Evolutionary conservation across 208 protist genomes (phyloP), one percentile per base, ranked within the genome.

Genomic region (Strigomonas culicis): DNA sequence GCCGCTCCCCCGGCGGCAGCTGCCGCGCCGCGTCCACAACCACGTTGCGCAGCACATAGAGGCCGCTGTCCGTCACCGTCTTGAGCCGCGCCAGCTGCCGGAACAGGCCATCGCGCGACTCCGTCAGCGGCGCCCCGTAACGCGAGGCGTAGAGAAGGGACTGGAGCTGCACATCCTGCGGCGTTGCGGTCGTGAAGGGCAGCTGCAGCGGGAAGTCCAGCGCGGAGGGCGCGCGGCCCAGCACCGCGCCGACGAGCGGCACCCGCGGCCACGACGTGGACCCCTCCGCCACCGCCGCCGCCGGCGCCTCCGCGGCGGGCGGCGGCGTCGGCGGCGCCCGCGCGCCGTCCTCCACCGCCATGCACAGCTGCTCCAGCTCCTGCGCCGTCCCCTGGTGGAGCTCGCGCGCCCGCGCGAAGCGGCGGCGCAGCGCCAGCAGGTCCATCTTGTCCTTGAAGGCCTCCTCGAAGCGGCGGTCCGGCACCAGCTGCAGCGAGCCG

Each of bases 401-500:
- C 21, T 10, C n/a, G 8, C 46, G 50, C 0, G 70, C 60, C 0
- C 61, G 59, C 22, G 36, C 10, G 56, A 63, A 82, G 17, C 65
- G 63, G 19, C 75, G 75, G 47, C 61, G 56, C 47, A 60, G 88
- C 15, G 47, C 41, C 30, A 93, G 87, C 43, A 66, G 61, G 27
- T 55, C 58, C 78, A 93, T 88, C 70, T 93, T 93, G 61, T 93
- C 86, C 34, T 52, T 28, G 53, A 93, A 93, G 13, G 86, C 81
- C 53, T 86, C 80, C 61, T 90, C 74, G 43, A 90, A 90, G 32
- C 80, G 77, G 25, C 86, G 81, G 66, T 90, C 86, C 10, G 83
- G 83, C 3, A 84, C 79, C 6, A 93, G 65, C 1, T 66, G 70
- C 7, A 69, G 41, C 7, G 53, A 58, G 17, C 49, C 63, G 1